A percentile compares a stretch with the other conserved stretches of the same genome.
These are phyloP conservation scores for Candida loeiensis DNA, from an alignment of 805 yeast species.

Conservation along the genomic window DNA sequence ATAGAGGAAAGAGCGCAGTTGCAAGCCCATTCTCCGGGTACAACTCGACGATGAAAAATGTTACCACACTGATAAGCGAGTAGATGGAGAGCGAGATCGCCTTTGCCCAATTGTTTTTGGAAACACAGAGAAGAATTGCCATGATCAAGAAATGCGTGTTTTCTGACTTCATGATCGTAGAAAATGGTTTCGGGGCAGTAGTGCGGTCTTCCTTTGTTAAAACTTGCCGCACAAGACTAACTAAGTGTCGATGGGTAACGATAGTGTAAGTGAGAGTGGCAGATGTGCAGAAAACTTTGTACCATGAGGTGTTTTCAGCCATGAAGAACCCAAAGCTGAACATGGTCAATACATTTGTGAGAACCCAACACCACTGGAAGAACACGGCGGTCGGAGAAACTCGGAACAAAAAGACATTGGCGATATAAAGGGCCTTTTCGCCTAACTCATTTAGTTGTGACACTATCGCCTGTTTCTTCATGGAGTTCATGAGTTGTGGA, in stretches of 20 bases:
- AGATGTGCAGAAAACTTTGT: slow-evolving; percentile 11
- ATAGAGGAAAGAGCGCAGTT: slow-evolving; percentile 14
- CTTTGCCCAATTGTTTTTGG: slow-evolving; percentile 19
- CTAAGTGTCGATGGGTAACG: slow-evolving; percentile 18
- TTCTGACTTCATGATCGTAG: slow-evolving; percentile 25
- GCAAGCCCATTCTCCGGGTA: slow-evolving; percentile 15
- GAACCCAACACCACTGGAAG: slow-evolving; percentile 1
- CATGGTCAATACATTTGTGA: slow-evolving; percentile 10
- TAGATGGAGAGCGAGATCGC: slow-evolving; percentile 25
- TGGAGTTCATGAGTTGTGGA: too few relatives aligned
- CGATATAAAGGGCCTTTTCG: neutral
- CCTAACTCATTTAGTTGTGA: too few relatives aligned
- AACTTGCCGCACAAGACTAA: neutral
- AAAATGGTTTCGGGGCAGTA: slow-evolving; percentile 15
- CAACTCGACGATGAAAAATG: slow-evolving; percentile 17
- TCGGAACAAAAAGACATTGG: neutral
- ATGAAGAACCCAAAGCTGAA: neutral
- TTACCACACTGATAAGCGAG: slow-evolving; percentile 25
- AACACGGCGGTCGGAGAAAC: neutral
- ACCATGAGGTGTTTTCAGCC: slow-evolving; percentile 5
- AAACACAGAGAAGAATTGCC: slow-evolving; percentile 19
- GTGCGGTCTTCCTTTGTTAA: neutral
- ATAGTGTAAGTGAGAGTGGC: slow-evolving; percentile 17
- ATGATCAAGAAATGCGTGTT: slow-evolving; percentile 24
- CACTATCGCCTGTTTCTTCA: too few relatives aligned